Conservation (phyloP, 2,329 filamentous ascomycete species). For the Aspergillus sp. region DNA sequence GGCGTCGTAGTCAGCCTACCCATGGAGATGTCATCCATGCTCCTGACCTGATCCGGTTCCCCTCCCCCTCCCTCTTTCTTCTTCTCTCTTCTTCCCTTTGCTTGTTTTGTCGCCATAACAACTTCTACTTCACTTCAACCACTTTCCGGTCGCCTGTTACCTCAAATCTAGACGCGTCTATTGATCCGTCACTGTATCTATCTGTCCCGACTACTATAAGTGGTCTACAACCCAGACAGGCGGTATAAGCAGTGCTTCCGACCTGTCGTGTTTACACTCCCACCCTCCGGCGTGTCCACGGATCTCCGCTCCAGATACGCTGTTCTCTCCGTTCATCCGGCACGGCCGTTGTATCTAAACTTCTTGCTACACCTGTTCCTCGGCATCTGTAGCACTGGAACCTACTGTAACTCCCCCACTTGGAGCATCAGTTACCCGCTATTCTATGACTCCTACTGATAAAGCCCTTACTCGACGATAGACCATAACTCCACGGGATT, state of each 20-base stretch:
- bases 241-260: slow-evolving; percentile 28
- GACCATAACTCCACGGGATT: slow-evolving; percentile 3
- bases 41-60: slow-evolving; percentile 26
- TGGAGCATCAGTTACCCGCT: background rate
- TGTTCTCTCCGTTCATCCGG: slow-evolving; percentile 9
- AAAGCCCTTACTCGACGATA: slow-evolving; percentile 9
- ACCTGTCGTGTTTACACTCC: slow-evolving; percentile 25
- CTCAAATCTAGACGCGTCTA: background rate
- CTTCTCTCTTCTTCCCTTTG: slow-evolving; percentile 14
- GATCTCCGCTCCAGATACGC: slow-evolving; percentile 31
- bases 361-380: background rate
- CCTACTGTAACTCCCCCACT: background rate
- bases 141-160: background rate
- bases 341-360: background rate
- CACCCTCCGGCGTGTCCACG: slow-evolving; percentile 33
- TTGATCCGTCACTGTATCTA: slow-evolving; percentile 2
- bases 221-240: slow-evolving; percentile 9
- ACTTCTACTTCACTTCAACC: background rate
- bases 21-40: slow-evolving; percentile 24
- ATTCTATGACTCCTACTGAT: slow-evolving; percentile 22
- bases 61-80: slow-evolving; percentile 20
- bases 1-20: slow-evolving; percentile 19
- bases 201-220: background rate
- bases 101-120: background rate
- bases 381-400: background rate